Percentiles rank a stretch among this genome's conserved stretches.
Conservation (phyloP, 148 eudicot species). For the Linanthus parryae region DNA sequence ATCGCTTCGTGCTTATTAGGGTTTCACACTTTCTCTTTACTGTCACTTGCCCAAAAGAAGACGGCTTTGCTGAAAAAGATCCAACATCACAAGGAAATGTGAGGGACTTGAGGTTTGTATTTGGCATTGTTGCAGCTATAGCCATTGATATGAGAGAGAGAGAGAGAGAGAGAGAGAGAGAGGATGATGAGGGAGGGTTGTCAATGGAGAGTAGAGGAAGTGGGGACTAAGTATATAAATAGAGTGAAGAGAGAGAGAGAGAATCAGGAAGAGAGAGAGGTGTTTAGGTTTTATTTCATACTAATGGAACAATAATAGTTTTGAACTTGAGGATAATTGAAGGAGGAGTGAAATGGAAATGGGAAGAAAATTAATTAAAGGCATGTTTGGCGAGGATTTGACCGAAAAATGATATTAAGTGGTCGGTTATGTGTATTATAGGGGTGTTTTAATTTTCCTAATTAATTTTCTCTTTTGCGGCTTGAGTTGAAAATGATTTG, state of each 20-base stretch:
- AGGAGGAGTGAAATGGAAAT: not conserved
- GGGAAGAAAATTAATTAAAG: not conserved
- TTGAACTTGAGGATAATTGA: not conserved
- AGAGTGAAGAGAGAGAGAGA: not conserved
- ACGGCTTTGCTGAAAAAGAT: not conserved
- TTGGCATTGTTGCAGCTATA: conserved; percentile 1
- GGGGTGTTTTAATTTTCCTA: no score
- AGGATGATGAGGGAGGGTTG: not conserved
- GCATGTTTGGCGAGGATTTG: conserved; percentile 20
- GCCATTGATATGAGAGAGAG: conserved; percentile 9
- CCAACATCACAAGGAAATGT: conserved; percentile 3
- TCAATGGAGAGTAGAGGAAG: not conserved
- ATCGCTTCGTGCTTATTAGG: not conserved
- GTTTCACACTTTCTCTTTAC: conserved; percentile 1
- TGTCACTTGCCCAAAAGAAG: not conserved
- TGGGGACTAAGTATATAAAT: not conserved
- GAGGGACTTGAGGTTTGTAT: conserved; percentile 1
- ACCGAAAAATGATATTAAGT: no score
- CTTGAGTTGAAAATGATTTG: no score
- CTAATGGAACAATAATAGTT: not conserved
- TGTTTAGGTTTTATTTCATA: no score
- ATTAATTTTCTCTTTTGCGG: no score
- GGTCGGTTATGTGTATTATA: no score
- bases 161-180: not conserved
- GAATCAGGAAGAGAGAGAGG: no score